Base-by-base conservation (phyloP, 495 filamentous ascomycete species). In the Aspergillus biplanus region DNA sequence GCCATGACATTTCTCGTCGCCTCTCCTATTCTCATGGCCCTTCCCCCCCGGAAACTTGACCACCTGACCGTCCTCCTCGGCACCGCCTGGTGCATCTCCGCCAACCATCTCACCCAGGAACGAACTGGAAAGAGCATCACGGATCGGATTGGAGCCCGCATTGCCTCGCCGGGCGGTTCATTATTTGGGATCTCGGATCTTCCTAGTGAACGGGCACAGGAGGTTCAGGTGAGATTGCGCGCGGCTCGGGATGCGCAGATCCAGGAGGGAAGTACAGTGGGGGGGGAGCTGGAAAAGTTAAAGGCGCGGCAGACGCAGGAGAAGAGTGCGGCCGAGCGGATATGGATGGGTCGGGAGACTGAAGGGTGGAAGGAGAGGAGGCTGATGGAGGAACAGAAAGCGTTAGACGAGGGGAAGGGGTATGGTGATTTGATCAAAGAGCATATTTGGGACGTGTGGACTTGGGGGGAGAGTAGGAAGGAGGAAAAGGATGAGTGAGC, bases 381-480 rank as follows among this genome's bases (percentile, higher is more conserved):
- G 69, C 67, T 91, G 65, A 72, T 78, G 74, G 84, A 89, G 81
- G 90, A 93, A 73, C 82, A 82, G 78, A 81, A 91, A 78, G 87
- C 87, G 59, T 65, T 93, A 69, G 87, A 88, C 67, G 85, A 89
- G 61, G 93, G 93, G 18, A 90, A 87, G 74, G 90, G 91, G 32
- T 93, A 94, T 82, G 86, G 85, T 15, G 88, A 86, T 68, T 77
- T 97, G 75, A 97, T 97, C 65, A 82, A 84, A 75, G 90, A 93
- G 66, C 89, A 94, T 83, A 84, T 96, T 47, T 87, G 83, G 82
- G 92, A 97, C 75, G 93, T 93, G 47, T 91, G 84, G 86, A 87
- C 82, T 72, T 83, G 82, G 82, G 81, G 78, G 59, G 69, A 72
- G 58, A 73, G 71, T 67, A 64, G 71, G 55, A 69, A 66, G 65